Evolutionary conservation across 345 rosid genomes (phyloP).

Genomic region (Excoecaria cochinchinensis): DNA sequence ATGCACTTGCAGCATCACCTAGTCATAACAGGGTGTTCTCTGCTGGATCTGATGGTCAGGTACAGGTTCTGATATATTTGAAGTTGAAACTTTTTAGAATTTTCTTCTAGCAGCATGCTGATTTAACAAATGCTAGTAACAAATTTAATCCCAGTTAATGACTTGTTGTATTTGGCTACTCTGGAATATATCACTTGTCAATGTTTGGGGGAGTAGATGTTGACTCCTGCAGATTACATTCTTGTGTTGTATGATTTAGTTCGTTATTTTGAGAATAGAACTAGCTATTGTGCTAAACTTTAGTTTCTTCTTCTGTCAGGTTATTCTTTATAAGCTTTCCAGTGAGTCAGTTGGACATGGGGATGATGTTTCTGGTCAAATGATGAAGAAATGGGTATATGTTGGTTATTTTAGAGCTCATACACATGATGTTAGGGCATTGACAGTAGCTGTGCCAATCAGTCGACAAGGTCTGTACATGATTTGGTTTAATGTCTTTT

Average conservation of each 20-base stretch:
- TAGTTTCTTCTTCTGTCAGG: constrained; percentile 41
- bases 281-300: constrained; percentile 8
- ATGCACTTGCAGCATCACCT: constrained; percentile 80
- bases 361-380: constrained; percentile 38
- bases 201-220: neutral
- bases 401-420: constrained; percentile 81
- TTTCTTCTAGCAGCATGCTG: too few species aligned
- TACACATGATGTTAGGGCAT: constrained; percentile 88
- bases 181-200: neutral
- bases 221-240: neutral
- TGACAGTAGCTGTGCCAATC: constrained; percentile 85
- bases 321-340: constrained; percentile 74
- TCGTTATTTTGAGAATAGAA: neutral
- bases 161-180: too few species aligned
- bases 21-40: constrained; percentile 85
- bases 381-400: constrained; percentile 76
- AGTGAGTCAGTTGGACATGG: constrained; percentile 33
- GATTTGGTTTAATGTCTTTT: constrained; percentile 7
- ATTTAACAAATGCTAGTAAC: too few species aligned
- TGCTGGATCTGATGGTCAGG: constrained; percentile 98
- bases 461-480: constrained; percentile 65
- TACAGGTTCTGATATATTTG: constrained; percentile 19
- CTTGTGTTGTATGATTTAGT: neutral
- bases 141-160: neutral
- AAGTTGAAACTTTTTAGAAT: neutral